These are phyloP conservation scores for Rhazya stricta DNA, from an alignment of 257 asterid species.

Conservation along the genomic window DNA sequence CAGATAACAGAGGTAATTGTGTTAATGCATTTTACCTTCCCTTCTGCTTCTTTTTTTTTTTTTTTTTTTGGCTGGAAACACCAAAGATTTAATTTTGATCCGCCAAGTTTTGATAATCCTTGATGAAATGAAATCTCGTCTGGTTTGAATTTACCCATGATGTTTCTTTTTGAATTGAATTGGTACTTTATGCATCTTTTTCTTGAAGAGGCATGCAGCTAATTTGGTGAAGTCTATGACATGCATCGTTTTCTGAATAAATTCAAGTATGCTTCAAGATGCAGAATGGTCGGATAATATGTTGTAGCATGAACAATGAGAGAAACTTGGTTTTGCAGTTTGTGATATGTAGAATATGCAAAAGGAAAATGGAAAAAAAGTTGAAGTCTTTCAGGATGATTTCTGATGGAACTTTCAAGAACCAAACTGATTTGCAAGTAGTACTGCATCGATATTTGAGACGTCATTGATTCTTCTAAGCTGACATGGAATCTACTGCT, in stretches of 20 bases:
- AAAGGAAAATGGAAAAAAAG: neutral
- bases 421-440: neutral
- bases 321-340: neutral
- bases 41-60: too few species aligned
- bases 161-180: neutral
- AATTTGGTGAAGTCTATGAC: neutral
- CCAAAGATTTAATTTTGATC: constrained; percentile 2
- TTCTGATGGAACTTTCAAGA: neutral
- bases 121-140: neutral
- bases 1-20: constrained; percentile 71
- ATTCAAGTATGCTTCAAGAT: neutral
- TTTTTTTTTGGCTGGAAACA: neutral
- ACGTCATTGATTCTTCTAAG: neutral
- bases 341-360: neutral
- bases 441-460: neutral
- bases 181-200: neutral
- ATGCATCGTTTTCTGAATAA: neutral
- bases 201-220: neutral
- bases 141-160: neutral
- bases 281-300: neutral
- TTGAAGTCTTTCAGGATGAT: neutral
- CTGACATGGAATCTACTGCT: neutral
- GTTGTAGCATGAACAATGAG: neutral
- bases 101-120: neutral
- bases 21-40: neutral